Evolutionary conservation across 139 green algal species (phyloP), one percentile per base, ranked within the genome.

Genomic region (Asterochloris erici): DNA sequence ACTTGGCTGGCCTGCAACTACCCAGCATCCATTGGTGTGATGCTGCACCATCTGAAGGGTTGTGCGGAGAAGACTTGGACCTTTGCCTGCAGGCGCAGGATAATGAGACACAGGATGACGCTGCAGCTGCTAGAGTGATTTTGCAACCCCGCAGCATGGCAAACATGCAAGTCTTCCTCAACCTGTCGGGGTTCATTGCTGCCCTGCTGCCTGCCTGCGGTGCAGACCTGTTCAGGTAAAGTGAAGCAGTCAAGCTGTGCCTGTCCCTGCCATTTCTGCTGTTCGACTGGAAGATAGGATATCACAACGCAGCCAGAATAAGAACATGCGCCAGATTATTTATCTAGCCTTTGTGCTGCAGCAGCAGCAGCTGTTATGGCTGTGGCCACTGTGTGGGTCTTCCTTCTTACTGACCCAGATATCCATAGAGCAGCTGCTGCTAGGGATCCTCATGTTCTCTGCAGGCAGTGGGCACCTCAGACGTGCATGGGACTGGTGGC

Each of bases 101-200:
- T 17, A 21, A 17, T 24, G 76, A 15, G 12, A 26, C n/a, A 15
- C 64, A 82, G 16, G 47, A 54, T 6, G 68, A 29, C 10, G 61
- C 14, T 27, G 78, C 78, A 28, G 78, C 63, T 29, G 63, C 78
- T 29, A 66, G 75, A 47, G 63, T 24, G 4, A 76, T 76, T 6
- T 60, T 85, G 47, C 21, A 47, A 23, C 63, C 82, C 0, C 74
- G n/a, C n/a, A 85, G 78, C 54, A 75, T 79, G 17, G 23, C 1
- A 38, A 76, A 85, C 82, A 85, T 85, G 82, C 82, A 68, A 23
- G 68, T 68, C 4, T 85, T 85, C 68, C 64, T 85, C 68, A 82
- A 73, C 16, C 60, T 85, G 47, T 29, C 76, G 21, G 76, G 60
- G n/a, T 85, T 85, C 16, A 6, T 63, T 19, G 21, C 75, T 38